Evolutionary conservation across 345 rosid species (phyloP).

Genomic region (Hypericum perforatum): DNA sequence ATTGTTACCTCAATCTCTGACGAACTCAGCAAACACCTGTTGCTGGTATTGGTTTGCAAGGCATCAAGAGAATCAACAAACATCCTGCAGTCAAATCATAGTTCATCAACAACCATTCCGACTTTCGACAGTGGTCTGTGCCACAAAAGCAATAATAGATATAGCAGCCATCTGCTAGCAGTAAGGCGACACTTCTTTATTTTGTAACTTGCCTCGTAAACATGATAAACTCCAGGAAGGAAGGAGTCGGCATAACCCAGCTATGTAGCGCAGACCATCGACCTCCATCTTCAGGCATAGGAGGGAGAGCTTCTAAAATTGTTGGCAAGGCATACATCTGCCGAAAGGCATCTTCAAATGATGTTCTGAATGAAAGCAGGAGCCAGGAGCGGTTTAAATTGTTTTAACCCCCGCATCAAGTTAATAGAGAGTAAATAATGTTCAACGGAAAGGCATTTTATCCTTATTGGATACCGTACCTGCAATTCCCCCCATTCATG

Average conservation of each 20-base stretch:
- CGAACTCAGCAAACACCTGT: conserved; percentile 55
- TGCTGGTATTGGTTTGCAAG: conserved; percentile 41
- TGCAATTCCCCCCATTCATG: conserved; percentile 26
- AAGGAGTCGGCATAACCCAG: conserved; percentile 98
- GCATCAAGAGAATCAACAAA: conserved; percentile 85
- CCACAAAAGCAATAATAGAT: neutral
- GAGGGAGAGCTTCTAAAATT: conserved; percentile 70
- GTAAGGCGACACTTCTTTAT: too few species aligned
- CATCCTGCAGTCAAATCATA: conserved; percentile 46
- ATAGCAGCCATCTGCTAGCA: too few species aligned
- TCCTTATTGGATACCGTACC: conserved; percentile 15
- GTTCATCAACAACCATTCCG: neutral
- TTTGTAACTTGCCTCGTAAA: conserved; percentile 53
- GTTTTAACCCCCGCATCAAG: neutral
- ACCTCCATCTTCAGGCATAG: conserved; percentile 90
- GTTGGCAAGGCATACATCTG: conserved; percentile 69
- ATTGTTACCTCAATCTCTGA: conserved; percentile 53
- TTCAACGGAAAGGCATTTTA: too few species aligned
- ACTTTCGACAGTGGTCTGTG: neutral
- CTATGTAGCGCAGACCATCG: conserved; percentile 87
- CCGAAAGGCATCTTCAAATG: conserved; percentile 67
- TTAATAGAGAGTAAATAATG: neutral
- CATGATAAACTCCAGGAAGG: conserved; percentile 83
- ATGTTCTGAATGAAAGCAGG: conserved; percentile 39
- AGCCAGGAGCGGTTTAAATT: neutral